Conservation (phyloP, 305 asterid genomes). For the Fraxinus latifolia region DNA sequence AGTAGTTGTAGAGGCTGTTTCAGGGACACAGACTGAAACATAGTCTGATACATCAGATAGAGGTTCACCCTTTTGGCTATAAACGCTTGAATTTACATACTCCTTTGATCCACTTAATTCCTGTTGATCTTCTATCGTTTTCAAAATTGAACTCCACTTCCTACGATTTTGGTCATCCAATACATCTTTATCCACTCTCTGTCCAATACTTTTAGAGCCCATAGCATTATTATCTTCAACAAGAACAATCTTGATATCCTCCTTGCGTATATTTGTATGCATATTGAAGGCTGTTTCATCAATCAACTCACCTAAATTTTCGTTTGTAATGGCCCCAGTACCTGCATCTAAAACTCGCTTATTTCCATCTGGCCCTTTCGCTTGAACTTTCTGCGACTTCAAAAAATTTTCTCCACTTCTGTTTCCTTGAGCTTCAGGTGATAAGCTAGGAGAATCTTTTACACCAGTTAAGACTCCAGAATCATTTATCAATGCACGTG, state of each 20-base stretch:
- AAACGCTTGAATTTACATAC: slow-evolving; percentile 15
- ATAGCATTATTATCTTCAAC: slow-evolving; percentile 19
- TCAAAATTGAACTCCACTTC: slow-evolving; percentile 16
- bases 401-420: slow-evolving; percentile 26
- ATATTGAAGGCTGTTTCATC: slow-evolving; percentile 20
- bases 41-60: slow-evolving; percentile 19
- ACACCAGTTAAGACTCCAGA: slow-evolving; percentile 21
- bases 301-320: slow-evolving; percentile 28
- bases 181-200: slow-evolving; percentile 20
- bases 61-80: slow-evolving; percentile 28
- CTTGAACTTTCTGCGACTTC: slow-evolving; percentile 24
- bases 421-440: slow-evolving; percentile 32
- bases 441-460: slow-evolving; percentile 31
- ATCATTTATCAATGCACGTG: slow-evolving; percentile 26
- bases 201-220: slow-evolving; percentile 16
- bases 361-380: slow-evolving; percentile 26
- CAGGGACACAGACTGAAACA: slow-evolving; percentile 11
- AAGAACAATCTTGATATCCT: slow-evolving; percentile 24
- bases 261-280: slow-evolving; percentile 8
- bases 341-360: slow-evolving; percentile 30
- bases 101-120: background rate
- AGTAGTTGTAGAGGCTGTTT: slow-evolving; percentile 20
- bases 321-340: slow-evolving; percentile 15
- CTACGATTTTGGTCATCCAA: slow-evolving; percentile 18
- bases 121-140: slow-evolving; percentile 24